phyloP scores from a whole-genome alignment of 257 asterid species.

The Solanum habrochaites region DNA sequence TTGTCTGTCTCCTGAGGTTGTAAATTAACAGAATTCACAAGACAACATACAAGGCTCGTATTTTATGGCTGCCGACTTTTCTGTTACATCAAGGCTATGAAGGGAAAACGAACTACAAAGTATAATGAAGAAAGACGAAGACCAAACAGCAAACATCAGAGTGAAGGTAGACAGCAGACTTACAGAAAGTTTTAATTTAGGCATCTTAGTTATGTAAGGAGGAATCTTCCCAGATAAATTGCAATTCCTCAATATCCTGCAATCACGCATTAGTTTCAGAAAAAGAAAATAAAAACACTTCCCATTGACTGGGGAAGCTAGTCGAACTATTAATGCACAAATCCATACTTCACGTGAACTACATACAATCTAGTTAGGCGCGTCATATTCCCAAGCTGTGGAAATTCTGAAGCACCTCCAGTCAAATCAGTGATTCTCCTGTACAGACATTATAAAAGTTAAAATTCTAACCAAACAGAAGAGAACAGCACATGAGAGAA shows the following conservation, averaged over 20 bases:
- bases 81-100: neutral
- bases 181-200: neutral
- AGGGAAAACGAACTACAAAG: neutral
- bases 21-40: neutral
- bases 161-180: neutral
- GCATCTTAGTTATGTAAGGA: neutral
- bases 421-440: neutral
- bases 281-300: neutral
- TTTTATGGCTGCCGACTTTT: neutral
- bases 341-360: neutral
- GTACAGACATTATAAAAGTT: neutral
- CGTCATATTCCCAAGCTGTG: neutral
- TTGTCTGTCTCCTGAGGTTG: neutral
- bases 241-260: neutral
- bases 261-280: neutral
- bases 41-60: neutral
- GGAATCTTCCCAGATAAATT: neutral
- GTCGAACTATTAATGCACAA: neutral
- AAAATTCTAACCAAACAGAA: neutral
- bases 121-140: neutral
- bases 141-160: neutral
- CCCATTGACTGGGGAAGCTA: neutral
- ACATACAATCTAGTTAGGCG: neutral
- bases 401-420: constrained; percentile 2
- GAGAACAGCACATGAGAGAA: neutral